These are phyloP conservation scores for Lithospermum erythrorhizon DNA, from an alignment of 257 asterid genomes.

Conservation along the genomic window DNA sequence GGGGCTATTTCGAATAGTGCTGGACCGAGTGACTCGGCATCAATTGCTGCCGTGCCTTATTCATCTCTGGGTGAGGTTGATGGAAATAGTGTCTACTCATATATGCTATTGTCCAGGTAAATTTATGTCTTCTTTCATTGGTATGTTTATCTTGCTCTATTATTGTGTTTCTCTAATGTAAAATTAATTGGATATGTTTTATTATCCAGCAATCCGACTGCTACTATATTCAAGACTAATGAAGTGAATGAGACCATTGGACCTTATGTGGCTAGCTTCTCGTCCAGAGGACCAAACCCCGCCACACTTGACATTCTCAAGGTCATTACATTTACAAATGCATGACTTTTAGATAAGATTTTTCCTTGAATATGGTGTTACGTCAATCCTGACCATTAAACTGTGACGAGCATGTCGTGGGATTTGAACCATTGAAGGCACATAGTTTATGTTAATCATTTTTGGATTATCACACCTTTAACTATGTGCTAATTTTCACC, in stretches of 20 bases:
- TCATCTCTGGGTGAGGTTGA: slow-evolving; percentile 27
- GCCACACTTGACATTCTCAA: slow-evolving; percentile 39
- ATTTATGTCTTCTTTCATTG: neutral
- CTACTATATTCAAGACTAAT: slow-evolving; percentile 27
- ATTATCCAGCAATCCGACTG: slow-evolving; percentile 29
- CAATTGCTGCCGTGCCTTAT: slow-evolving; percentile 39
- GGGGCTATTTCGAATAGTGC: slow-evolving; percentile 40
- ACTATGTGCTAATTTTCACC: too few species aligned
- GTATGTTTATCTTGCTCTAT: neutral
- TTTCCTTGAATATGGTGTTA: too few species aligned
- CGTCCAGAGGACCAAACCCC: slow-evolving; percentile 63
- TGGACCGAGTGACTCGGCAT: slow-evolving; percentile 27
- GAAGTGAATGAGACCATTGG: slow-evolving; percentile 22
- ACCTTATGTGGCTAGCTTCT: slow-evolving; percentile 49
- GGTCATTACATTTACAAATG: slow-evolving; percentile 28
- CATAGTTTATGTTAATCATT: too few species aligned
- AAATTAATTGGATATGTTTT: neutral
- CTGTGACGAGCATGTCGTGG: too few species aligned
- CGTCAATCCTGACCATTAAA: too few species aligned
- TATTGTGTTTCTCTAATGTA: neutral
- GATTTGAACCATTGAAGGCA: too few species aligned
- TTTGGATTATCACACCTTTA: too few species aligned
- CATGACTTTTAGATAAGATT: too few species aligned
- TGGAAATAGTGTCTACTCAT: slow-evolving; percentile 13
- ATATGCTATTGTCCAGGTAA: neutral